These are phyloP conservation scores for Bacidia rubella DNA, from an alignment of 495 filamentous ascomycete genomes.

Conservation along the genomic window DNA sequence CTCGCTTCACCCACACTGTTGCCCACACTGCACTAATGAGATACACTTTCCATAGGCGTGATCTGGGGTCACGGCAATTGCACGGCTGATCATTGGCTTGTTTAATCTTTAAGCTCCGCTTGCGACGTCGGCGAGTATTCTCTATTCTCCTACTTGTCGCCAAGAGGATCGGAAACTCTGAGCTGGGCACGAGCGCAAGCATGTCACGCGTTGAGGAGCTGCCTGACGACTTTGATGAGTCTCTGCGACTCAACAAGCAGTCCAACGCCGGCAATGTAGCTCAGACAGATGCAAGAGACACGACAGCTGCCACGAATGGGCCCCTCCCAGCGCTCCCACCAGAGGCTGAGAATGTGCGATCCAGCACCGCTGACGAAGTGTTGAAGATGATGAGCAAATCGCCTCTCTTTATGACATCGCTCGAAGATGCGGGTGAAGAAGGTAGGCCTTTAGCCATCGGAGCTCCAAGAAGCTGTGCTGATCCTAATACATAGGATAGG, in stretches of 20 bases:
- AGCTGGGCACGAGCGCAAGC: too few species aligned
- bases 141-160: too few species aligned
- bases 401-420: conserved; percentile 89
- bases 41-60: too few species aligned
- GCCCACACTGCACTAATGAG: too few species aligned
- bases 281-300: conserved; percentile 5
- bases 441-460: conserved; percentile 22
- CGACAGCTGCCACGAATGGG: conserved; percentile 23
- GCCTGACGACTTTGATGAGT: not conserved
- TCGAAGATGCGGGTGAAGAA: conserved; percentile 54
- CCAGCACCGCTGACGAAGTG: conserved; percentile 57
- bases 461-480: not conserved
- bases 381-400: conserved; percentile 61
- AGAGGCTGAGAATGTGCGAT: conserved; percentile 40
- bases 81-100: too few species aligned
- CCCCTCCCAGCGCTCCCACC: conserved; percentile 40
- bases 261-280: too few species aligned
- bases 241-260: not conserved
- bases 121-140: too few species aligned
- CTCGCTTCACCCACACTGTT: too few species aligned
- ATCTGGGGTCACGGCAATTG: too few species aligned
- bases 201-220: not conserved
- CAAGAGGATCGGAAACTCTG: too few species aligned
- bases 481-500: conserved; percentile 20
- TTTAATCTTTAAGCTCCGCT: too few species aligned